Evolutionary conservation across 192 early-diverging fungal species (phyloP), one percentile per base, ranked within the genome.

Genomic region (Mortierella alpina): DNA sequence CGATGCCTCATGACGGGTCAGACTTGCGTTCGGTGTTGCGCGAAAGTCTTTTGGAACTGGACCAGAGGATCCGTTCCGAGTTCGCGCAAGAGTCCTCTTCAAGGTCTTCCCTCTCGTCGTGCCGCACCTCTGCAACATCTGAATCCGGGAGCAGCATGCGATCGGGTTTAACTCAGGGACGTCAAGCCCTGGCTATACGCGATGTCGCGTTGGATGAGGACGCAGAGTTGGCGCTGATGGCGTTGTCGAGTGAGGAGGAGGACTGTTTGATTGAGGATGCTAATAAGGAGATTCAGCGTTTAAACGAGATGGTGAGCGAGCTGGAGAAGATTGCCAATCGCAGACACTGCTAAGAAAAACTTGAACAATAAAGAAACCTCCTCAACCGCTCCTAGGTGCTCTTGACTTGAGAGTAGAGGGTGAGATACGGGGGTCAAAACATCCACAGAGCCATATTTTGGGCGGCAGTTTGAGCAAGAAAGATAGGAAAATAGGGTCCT

Each of bases 41-140:
- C 11, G 68, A 80, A 31, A 72, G 70, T 49, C 70, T 80, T 12
- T 40, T 63, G 39, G 66, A 80, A 47, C 22, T 80, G 12, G 70
- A 80, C 45, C 69, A 60, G 7, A 49, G 64, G 23, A 72, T 80
- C 42, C 57, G 56, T 9, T 18, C 41, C 1, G 69, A 79, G 5
- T 65, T 68, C 6, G 23, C 23, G 59, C 49, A 53, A 13, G 8
- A 11, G 3, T 3, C 59, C 6, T 59, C 56, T 14, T 42, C 31
- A n/a, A 57, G 57, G 17, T n/a, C 17, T 20, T 63, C 56, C 44
- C 58, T 63, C 7, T 62, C 69, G 0, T 80, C 69, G 14, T 39
- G 63, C 7, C 72, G 65, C 0, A 68, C 59, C 0, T 18, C 46
- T 7, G n/a, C 42, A 0, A 64, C 66, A 9, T n/a, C 42, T 48